Percentiles rank a stretch among this genome's conserved stretches.
phyloP scores from a whole-genome alignment of 2,329 filamentous ascomycete species.

The Curvularia spicifera region DNA sequence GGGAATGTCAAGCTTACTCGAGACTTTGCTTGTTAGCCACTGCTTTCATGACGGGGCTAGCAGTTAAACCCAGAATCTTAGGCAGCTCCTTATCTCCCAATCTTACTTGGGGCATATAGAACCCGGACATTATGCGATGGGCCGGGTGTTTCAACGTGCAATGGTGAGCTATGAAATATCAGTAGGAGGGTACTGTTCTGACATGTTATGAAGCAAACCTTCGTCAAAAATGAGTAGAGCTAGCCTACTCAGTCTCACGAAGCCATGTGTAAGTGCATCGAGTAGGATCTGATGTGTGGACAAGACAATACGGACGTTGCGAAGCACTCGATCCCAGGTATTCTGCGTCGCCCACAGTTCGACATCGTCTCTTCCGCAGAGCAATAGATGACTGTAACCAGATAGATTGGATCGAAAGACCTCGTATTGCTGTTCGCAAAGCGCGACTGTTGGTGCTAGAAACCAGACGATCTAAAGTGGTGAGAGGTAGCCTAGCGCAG shows the following conservation, averaged over 20 bases:
- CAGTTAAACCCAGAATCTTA: slow-evolving; percentile 77
- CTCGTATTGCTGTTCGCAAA: slow-evolving; percentile 55
- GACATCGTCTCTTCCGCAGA: slow-evolving; percentile 72
- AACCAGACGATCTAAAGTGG: slow-evolving; percentile 54
- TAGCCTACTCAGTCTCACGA: slow-evolving; percentile 69
- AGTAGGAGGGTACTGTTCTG: slow-evolving; percentile 1
- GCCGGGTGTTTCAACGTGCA: slow-evolving; percentile 69
- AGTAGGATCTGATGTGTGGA: slow-evolving; percentile 77
- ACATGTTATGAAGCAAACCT: slow-evolving; percentile 56
- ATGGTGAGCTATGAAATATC: slow-evolving; percentile 68
- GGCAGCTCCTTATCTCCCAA: slow-evolving; percentile 55
- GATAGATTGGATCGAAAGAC: slow-evolving; percentile 48
- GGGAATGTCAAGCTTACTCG: slow-evolving; percentile 44
- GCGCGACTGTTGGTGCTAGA: slow-evolving; percentile 53
- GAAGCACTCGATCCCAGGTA: slow-evolving; percentile 71
- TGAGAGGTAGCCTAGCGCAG: slow-evolving; percentile 11
- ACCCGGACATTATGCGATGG: slow-evolving; percentile 73
- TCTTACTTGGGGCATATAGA: slow-evolving; percentile 65
- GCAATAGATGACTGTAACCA: slow-evolving; percentile 63
- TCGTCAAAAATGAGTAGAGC: slow-evolving; percentile 83
- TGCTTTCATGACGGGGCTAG: slow-evolving; percentile 74
- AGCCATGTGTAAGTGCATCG: slow-evolving; percentile 77
- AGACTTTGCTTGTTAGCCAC: slow-evolving; percentile 59
- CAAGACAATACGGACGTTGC: slow-evolving; percentile 72
- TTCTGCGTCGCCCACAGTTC: slow-evolving; percentile 73